phyloP scores from a whole-genome alignment of 208 protist genomes.

The Naegleria gruberi region DNA sequence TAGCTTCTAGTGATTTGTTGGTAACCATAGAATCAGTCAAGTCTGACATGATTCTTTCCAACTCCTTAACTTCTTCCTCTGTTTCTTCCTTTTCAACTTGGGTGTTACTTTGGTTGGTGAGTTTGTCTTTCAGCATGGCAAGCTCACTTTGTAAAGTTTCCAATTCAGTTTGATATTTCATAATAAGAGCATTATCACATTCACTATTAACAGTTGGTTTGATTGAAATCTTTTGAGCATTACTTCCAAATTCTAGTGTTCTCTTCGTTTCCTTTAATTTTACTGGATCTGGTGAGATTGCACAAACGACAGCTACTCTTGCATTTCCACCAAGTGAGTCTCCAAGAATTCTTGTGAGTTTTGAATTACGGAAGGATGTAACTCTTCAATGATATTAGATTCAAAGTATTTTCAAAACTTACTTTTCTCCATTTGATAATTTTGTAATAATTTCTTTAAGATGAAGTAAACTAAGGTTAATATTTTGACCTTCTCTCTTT shows the following conservation, averaged over 20 bases:
- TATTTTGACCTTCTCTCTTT: constrained; percentile 87
- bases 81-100: neutral
- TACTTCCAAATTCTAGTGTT: constrained; percentile 73
- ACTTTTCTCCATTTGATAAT: constrained; percentile 13
- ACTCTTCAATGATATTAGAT: constrained; percentile 54
- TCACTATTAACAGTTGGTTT: constrained; percentile 73
- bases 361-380: constrained; percentile 62
- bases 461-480: constrained; percentile 87
- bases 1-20: neutral
- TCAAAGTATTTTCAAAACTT: constrained; percentile 42
- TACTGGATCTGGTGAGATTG: constrained; percentile 61
- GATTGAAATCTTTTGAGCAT: constrained; percentile 80
- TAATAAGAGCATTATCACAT: constrained; percentile 59
- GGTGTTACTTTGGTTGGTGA: neutral
- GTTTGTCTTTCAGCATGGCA: neutral
- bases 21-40: neutral
- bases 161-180: constrained; percentile 6
- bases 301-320: constrained; percentile 74
- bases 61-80: neutral
- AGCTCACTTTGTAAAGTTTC: neutral
- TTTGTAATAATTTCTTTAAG: constrained; percentile 2
- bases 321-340: constrained; percentile 76
- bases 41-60: neutral
- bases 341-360: constrained; percentile 82
- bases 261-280: constrained; percentile 63